Conservation (phyloP, 2,329 filamentous ascomycete species). For the Orbilia brochopaga region DNA sequence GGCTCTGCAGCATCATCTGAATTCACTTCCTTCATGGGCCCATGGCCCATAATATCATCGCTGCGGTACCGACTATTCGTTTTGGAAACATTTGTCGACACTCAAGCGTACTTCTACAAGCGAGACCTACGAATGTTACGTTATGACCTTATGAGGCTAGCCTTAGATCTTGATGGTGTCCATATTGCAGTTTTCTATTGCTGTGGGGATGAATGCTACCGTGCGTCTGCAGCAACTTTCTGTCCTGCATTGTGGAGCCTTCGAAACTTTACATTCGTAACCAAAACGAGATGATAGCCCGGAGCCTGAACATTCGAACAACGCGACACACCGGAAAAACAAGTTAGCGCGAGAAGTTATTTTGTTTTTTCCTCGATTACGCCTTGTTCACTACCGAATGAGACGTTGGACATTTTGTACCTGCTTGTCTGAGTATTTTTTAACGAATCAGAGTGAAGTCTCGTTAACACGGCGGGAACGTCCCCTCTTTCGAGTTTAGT, state of each 20-base stretch:
- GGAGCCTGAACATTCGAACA: conserved; percentile 17
- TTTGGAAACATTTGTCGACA: neutral
- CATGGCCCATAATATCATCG: too few relatives aligned
- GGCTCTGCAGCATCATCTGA: too few relatives aligned
- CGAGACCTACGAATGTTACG: neutral
- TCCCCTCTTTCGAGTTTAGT: conserved; percentile 27
- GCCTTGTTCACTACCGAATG: conserved; percentile 13
- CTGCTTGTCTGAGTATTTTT: conserved; percentile 13
- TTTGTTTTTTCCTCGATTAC: conserved; percentile 29
- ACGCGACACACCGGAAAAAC: conserved; percentile 26
- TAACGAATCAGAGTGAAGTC: conserved; percentile 9
- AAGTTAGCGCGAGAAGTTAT: neutral
- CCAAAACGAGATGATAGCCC: conserved; percentile 13
- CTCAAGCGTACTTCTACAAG: neutral
- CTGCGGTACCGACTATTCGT: too few relatives aligned
- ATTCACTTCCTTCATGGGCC: too few relatives aligned
- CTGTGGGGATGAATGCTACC: conserved; percentile 37
- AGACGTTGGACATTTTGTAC: conserved; percentile 6
- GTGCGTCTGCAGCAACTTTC: conserved; percentile 19
- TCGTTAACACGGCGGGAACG: conserved; percentile 27
- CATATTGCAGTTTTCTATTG: conserved; percentile 16
- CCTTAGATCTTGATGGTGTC: conserved; percentile 22
- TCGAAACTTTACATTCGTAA: conserved; percentile 18
- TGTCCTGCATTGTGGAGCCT: conserved; percentile 36
- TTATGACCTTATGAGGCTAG: conserved; percentile 35